Base-by-base conservation (phyloP, 768 basidiomycete genomes). In the Auriculariales sp. region DNA sequence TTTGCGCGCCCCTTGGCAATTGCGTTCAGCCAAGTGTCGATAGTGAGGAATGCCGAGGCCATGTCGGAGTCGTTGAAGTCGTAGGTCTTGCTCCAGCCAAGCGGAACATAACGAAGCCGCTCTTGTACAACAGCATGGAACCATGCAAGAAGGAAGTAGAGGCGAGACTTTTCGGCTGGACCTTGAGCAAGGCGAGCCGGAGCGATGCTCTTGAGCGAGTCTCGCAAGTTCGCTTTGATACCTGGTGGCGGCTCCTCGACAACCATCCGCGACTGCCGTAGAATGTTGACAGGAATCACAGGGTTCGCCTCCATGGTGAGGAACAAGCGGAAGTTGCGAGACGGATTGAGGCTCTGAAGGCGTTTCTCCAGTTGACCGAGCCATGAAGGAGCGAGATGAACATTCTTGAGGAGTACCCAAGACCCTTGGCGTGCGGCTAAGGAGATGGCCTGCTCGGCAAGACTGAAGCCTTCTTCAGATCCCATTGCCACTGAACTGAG, bases 41-140 rank as follows among this genome's bases (percentile, higher is more conserved):
- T 95, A 15, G 89, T 93, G 34, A 74, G 75, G 59, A 90, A 85
- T 1, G 93, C 93, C 10, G 94, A 85, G 14, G 85, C 78, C 77
- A 95, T 86, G 61, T 99, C 95, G 3, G 94, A 95, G 62, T 98
- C 93, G 65, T 99, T 99, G 78, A 98, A 98, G 63, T 98, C 95
- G 66, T 98, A 98, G 0, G 74, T 73, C 67, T 95, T 90, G 62
- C 85, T 93, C 92, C 94, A 99, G 0, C 95, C 94, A 14, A 99
- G 69, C 4, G 95, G 95, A 7, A 83, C 87, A 63, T 97, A 99
- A 34, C 94, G 87, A 11, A 98, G 71, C 53, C 95, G 88, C 64
- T 98, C 95, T 66, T 95, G 93, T 1, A 98, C 83, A 17, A 98
- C 79, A 11, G 95, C 93, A 59, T 99, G 95, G 83, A 98, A 95